Evolutionary conservation across 257 asterid genomes (phyloP), one percentile per base, ranked within the genome.

Genomic region (Lavandula angustifolia): DNA sequence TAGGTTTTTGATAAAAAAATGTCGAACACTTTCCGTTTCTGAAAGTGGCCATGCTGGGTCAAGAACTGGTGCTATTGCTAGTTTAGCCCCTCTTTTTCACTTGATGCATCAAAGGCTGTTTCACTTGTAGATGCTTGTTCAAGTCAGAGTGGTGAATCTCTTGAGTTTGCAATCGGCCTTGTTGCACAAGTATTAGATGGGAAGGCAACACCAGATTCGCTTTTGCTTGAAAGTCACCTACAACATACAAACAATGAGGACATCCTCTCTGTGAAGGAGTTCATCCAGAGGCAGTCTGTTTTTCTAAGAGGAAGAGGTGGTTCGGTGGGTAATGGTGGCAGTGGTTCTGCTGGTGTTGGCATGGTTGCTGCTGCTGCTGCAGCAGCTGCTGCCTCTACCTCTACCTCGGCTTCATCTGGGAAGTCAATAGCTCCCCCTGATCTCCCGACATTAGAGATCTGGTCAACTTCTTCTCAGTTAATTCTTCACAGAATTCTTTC

Each of bases 331-430:
- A 74, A 73, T 70, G 73, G 80, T 74, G 82, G 47, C 72, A 79
- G 80, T 64, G 80, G 89, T 67, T 73, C 95, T 49, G 80, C 84
- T 3, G 90, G 90, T 33, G 94, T 73, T 61, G 98, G 98, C 74
- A 89, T 89, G 96, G 91, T 81, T 69, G 98, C 96, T 33, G 95
- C 87, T 49, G 96, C 95, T 7, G 96, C 98, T 0, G 94, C 96
- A 0, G 96, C 98, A 0, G 96, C 97, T 1, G 97, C 98, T 16
- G 95, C 95, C 64, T 82, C 98, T 29, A 71, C 87, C 57, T 84
- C 96, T 16, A 87, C 95, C 56, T 81, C 95, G 37, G 80, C 71
- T 67, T 79, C 89, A 68, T 84, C 95, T 68, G 83, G 81, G 32
- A 90, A 83, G 76, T 64, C 71, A 16, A 33, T 67, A 64, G 72